Evolutionary conservation across 202 grass and related monocot genomes (phyloP), one percentile per base, ranked within the genome.

Genomic region (Eragrostis tef): DNA sequence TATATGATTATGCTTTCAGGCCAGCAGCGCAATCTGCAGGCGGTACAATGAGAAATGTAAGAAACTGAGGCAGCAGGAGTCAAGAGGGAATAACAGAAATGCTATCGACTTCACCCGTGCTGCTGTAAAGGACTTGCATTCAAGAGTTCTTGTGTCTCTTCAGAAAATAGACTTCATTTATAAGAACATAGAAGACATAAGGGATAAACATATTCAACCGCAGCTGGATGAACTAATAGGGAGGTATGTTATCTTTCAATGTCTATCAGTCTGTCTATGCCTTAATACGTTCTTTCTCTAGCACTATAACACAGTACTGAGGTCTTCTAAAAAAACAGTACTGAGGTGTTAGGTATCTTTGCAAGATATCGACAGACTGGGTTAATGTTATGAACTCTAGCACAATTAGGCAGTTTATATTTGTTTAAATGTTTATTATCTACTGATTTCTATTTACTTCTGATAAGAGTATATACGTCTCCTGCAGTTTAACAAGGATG

Each of bases 201-300:
- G 94, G 77, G 94, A 94, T 71, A 91, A 87, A 76, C 77, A 94
- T 70, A 89, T 97, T 81, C 89, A 97, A 74, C 69, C 87, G 39
- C 87, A 90, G 73, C 57, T 97, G 68, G 91, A 97, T 48, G 85
- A 91, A 80, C 67, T 97, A 64, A 86, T 91, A 42, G 83, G 80
- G 66, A 73, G 89, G 89, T 92, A 90, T 83, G 79, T 34, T 53
- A 85, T 2, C 6, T 72, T 39, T 49, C 14, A 50, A 13, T 41
- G 36, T 57, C 1, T 10, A 53, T 21, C 0, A 19, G 49, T 21
- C 0, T 10, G 27, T 36, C 8, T 46, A 34, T 36, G 1, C 3
- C 2, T 11, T 49, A 68, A 34, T 29, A 26, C 81, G 6, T 50
- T 77, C 10, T 68, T 21, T 5, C 1, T 60, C 6, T 76, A 46